Base-by-base conservation (phyloP, 1,139 yeast genomes). In the Yamadazyma mexicana region DNA sequence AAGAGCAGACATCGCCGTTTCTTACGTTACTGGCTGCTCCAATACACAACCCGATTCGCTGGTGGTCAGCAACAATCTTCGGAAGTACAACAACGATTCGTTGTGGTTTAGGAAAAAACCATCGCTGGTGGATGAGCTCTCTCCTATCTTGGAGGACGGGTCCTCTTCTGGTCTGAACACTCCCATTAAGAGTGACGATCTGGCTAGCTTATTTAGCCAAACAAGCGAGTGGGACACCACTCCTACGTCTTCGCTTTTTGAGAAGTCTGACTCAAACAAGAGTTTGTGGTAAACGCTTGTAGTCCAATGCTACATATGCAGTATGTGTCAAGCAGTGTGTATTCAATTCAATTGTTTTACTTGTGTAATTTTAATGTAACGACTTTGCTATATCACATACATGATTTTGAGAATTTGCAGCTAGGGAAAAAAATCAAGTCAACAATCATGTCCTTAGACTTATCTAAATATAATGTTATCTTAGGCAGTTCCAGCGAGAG, bases 401-500 rank as follows among this genome's bases (percentile, higher is more conserved):
- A n/a, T n/a, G n/a, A n/a, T n/a, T 11, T 11, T 24, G 27, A 24
- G 14, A 24, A 24, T 11, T 24, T 24, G 27, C 27, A 24, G 10
- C 27, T n/a, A 24, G n/a, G 5, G n/a, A 24, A 24, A 22, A 22
- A 22, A 7, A 7, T 10, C 6, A 22, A 7, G 6, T 6, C 24
- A n/a, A 11, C 29, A 11, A n/a, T 10, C 18, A 30, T 30, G 33
- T 12, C 33, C 9, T 18, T 30, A n/a, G 18, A 41, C 18, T 25
- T 43, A 11, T 5, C 14, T 5, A 11, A 33, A 7, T 47, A 46
- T 23, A 29, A 39, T 1, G 24, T 50, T 17, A 66, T 88, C 2
- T 68, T 92, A 11, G 97, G 96, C 1, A 87, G 96, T 1, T 75
- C 86, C 2, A 89, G 97, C 0, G 94, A 95, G 1, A 72, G 97